Base-by-base conservation (phyloP, 768 basidiomycete genomes). In the Leccinum subgranulosum region DNA sequence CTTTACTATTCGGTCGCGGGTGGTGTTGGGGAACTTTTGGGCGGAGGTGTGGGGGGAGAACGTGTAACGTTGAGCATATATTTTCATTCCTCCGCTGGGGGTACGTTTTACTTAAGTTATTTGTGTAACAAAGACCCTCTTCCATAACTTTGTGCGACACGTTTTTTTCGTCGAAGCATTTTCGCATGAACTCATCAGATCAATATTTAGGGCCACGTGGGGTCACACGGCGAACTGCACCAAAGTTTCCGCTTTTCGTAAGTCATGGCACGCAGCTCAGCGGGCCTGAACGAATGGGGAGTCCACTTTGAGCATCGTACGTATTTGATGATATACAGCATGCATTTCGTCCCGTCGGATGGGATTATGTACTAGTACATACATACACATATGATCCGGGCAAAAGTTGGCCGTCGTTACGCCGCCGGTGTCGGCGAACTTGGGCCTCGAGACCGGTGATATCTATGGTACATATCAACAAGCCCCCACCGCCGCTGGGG, bases 71-170 rank as follows among this genome's bases (percentile, higher is more conserved):
- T 21, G 55, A 58, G 27, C 21, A 48, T 27, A n/a, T 12, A 1
- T 23, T 49, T 31, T 31, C 46, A 39, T 31, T 25, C 55, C 17
- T 36, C 28, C 6, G 9, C 15, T 4, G 39, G 15, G 19, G 25
- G 6, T 14, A 25, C 9, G 19, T 49, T 56, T 49, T 58, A 43
- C 41, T 43, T 43, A 43, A 43, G 41, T 43, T 43, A 43, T 43
- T 43, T 43, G 39, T 41, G 39, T 41, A 36, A 14, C 45, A 39
- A 23, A 5, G 28, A 28, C 1, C n/a, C 28, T 8, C 9, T 39
- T 23, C 46, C 57, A 41, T 57, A 47, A 57, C n/a, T n/a, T 28
- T 10, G 25, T 14, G 27, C 54, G 33, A 14, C 55, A 58, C 56
- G 55, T 58, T 58, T 58, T 31, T 28, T 46, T 15, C 49, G 49